A percentile compares a stretch with the other conserved stretches of the same genome.
Conservation (phyloP, 768 basidiomycete genomes). For the Phaeotremella fagi region DNA sequence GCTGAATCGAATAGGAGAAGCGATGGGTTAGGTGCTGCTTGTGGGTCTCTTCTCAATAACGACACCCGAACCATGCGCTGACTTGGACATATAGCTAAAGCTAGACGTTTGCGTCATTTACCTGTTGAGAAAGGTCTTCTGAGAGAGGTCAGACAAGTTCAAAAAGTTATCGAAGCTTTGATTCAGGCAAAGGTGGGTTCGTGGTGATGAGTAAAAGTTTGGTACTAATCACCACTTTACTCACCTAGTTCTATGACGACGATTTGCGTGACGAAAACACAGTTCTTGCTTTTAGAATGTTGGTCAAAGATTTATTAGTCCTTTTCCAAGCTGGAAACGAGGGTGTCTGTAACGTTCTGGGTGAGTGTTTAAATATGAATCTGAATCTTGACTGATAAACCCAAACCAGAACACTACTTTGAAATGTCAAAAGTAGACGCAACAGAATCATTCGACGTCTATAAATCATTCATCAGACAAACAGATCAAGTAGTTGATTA, state of each 20-base stretch:
- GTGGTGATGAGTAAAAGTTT: neutral
- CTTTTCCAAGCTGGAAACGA: conserved; percentile 96
- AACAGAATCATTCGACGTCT: conserved; percentile 72
- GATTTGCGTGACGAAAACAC: conserved; percentile 88
- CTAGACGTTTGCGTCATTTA: conserved; percentile 76
- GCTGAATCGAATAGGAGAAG: conserved; percentile 73
- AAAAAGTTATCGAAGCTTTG: conserved; percentile 79
- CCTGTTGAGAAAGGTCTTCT: conserved; percentile 93
- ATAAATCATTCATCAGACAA: conserved; percentile 90
- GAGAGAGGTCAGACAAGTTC: conserved; percentile 84
- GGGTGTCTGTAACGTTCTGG: conserved; percentile 62
- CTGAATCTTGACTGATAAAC: no score
- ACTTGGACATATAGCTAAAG: conserved; percentile 31
- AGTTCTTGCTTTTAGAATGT: conserved; percentile 79
- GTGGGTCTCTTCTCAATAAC: conserved; percentile 17
- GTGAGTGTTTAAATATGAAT: conserved; percentile 34
- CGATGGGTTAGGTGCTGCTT: conserved; percentile 31
- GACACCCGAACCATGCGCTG: neutral
- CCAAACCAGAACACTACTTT: conserved; percentile 77
- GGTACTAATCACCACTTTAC: neutral
- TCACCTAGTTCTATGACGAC: conserved; percentile 78
- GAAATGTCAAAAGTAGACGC: conserved; percentile 97
- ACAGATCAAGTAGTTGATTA: conserved; percentile 86
- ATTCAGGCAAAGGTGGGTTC: conserved; percentile 79
- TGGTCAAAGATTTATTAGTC: conserved; percentile 92